A percentile compares a stretch with the other conserved stretches of the same genome.
Evolutionary conservation across 176 grass and related monocot genomes (phyloP).

Genomic region (Eragrostis nindensis): DNA sequence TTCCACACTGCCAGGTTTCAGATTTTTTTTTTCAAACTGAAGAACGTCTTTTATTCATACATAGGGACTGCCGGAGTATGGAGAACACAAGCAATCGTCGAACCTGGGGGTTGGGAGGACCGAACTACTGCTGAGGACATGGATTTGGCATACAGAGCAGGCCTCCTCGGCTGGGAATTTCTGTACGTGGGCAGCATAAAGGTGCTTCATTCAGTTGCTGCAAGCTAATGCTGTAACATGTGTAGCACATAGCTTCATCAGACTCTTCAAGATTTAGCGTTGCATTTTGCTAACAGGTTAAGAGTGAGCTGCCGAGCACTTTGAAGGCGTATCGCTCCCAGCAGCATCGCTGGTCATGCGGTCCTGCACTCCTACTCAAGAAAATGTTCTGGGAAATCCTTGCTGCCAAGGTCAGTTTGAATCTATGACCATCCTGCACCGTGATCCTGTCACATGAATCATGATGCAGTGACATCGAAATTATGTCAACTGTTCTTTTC

Average conservation of each 20-base stretch:
- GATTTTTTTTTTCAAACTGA: neutral
- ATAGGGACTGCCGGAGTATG: constrained; percentile 71
- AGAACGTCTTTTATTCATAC: neutral
- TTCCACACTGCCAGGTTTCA: neutral
- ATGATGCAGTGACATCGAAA: neutral
- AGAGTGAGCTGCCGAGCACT: constrained; percentile 73
- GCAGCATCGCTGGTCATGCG: constrained; percentile 90
- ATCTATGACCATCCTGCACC: neutral
- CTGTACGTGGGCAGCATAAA: constrained; percentile 65
- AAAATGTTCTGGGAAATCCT: constrained; percentile 75
- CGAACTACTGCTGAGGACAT: constrained; percentile 72
- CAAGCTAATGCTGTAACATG: neutral
- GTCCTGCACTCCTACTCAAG: constrained; percentile 72
- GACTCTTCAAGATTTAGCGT: neutral
- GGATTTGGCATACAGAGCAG: constrained; percentile 72
- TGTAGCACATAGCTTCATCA: neutral
- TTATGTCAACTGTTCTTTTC: neutral
- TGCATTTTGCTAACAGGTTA: constrained; percentile 54
- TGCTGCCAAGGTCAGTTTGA: constrained; percentile 48
- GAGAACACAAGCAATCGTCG: constrained; percentile 51
- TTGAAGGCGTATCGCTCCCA: constrained; percentile 79
- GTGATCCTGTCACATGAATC: neutral
- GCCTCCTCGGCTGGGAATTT: constrained; percentile 73
- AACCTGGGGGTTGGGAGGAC: constrained; percentile 67
- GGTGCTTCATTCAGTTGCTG: constrained; percentile 15